Evolutionary conservation across 2,329 filamentous ascomycete genomes (phyloP).

Genomic region (Colletotrichum liriopes): DNA sequence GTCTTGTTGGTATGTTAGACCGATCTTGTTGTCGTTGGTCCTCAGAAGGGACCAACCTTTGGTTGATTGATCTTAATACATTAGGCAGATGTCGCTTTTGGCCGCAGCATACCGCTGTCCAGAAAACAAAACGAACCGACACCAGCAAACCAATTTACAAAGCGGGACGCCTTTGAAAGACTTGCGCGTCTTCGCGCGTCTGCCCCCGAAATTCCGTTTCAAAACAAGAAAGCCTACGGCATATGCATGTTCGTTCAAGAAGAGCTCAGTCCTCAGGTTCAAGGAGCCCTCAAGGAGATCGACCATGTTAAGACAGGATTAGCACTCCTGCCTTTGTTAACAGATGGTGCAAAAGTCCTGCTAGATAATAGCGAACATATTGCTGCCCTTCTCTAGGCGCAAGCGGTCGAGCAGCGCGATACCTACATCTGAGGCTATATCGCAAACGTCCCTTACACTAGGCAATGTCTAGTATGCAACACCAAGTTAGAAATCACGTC

Average conservation of each 20-base stretch:
- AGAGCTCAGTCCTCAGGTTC: not conserved
- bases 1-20: too few species aligned
- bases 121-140: not conserved
- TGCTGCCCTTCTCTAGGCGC: conserved; percentile 1
- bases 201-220: conserved; percentile 5
- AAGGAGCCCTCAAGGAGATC: conserved; percentile 6
- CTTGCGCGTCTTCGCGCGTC: not conserved
- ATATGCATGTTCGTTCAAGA: not conserved
- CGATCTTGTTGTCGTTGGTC: too few species aligned
- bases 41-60: too few species aligned
- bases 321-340: conserved; percentile 4
- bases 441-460: too few species aligned
- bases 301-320: conserved; percentile 13
- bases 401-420: conserved; percentile 1
- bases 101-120: too few species aligned
- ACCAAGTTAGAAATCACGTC: not conserved
- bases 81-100: too few species aligned
- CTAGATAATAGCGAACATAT: conserved; percentile 8
- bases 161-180: conserved; percentile 4
- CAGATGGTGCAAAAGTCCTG: not conserved
- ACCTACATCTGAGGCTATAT: conserved; percentile 1
- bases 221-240: conserved; percentile 2
- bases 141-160: not conserved
- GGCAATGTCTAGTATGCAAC: not conserved
- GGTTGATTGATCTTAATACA: too few species aligned